These are phyloP conservation scores for Tetrapisispora taiwanensis DNA, from an alignment of 805 yeast genomes.

Conservation along the genomic window DNA sequence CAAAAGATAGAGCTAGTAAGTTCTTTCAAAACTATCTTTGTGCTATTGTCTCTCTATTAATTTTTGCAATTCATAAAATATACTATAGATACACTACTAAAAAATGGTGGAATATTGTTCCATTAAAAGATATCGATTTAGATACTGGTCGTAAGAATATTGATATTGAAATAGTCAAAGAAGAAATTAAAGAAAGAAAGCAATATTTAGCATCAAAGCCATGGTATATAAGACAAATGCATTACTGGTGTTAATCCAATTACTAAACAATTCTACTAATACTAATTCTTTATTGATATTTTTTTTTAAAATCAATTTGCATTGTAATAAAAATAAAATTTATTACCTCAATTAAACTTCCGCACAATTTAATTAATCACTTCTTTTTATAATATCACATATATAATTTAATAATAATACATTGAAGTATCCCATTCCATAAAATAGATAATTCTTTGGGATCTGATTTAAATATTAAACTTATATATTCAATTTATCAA, in stretches of 20 bases:
- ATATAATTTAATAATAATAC: too few species aligned
- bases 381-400: too few species aligned
- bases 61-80: slow-evolving; percentile 41
- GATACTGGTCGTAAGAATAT: slow-evolving; percentile 43
- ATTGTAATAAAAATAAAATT: neutral
- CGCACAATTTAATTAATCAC: neutral
- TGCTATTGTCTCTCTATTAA: slow-evolving; percentile 41
- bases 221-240: slow-evolving; percentile 31
- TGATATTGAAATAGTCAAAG: slow-evolving; percentile 37
- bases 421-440: too few species aligned
- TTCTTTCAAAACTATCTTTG: slow-evolving; percentile 53
- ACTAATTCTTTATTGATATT: too few species aligned
- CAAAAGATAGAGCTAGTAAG: slow-evolving; percentile 32
- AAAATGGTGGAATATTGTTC: slow-evolving; percentile 24
- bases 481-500: too few species aligned
- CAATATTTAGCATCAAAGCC: slow-evolving; percentile 30
- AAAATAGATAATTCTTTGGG: too few species aligned
- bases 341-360: neutral
- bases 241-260: slow-evolving; percentile 31
- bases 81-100: slow-evolving; percentile 24
- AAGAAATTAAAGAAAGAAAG: slow-evolving; percentile 37
- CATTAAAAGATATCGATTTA: slow-evolving; percentile 39
- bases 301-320: neutral
- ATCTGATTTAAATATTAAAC: too few species aligned
- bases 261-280: too few species aligned